These are phyloP conservation scores for Pythium dissotocum DNA, from an alignment of 352 stramenopile species.

Conservation along the genomic window DNA sequence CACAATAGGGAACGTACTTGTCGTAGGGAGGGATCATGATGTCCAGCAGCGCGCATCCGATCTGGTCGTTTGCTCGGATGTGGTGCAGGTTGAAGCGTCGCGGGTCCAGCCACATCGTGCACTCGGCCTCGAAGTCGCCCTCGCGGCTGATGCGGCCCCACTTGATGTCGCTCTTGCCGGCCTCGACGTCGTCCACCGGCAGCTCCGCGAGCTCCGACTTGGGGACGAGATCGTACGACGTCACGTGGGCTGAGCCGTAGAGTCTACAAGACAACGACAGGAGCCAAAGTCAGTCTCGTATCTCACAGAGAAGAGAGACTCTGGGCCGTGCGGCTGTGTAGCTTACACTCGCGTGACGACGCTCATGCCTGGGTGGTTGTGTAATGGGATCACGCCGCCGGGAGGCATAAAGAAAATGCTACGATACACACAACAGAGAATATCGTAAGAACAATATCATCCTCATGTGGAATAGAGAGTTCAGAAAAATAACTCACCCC, in stretches of 20 bases:
- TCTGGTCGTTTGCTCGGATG: constrained; percentile 67
- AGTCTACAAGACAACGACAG: constrained; percentile 36
- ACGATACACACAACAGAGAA: not conserved
- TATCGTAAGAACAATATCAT: not conserved
- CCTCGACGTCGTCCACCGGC: constrained; percentile 26
- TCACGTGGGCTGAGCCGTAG: constrained; percentile 72
- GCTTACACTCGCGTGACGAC: constrained; percentile 80
- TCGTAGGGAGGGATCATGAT: constrained; percentile 89
- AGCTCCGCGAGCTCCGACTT: constrained; percentile 37
- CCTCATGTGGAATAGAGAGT: not conserved
- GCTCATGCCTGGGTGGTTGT: constrained; percentile 86
- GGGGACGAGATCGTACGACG: constrained; percentile 70
- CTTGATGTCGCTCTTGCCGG: constrained; percentile 42
- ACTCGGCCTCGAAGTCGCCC: constrained; percentile 52
- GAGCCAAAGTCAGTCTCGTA: constrained; percentile 7
- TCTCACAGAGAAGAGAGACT: not conserved
- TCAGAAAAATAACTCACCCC: constrained; percentile 34
- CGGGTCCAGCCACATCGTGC: constrained; percentile 81
- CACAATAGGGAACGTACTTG: constrained; percentile 46
- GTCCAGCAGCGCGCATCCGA: constrained; percentile 77
- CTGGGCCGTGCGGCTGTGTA: not conserved
- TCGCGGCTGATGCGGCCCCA: constrained; percentile 68
- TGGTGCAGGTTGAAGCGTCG: constrained; percentile 83
- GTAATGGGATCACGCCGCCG: constrained; percentile 69
- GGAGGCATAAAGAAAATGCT: constrained; percentile 87